Evolutionary conservation across 306 rosid genomes (phyloP).

Genomic region (Rosa multiflora): DNA sequence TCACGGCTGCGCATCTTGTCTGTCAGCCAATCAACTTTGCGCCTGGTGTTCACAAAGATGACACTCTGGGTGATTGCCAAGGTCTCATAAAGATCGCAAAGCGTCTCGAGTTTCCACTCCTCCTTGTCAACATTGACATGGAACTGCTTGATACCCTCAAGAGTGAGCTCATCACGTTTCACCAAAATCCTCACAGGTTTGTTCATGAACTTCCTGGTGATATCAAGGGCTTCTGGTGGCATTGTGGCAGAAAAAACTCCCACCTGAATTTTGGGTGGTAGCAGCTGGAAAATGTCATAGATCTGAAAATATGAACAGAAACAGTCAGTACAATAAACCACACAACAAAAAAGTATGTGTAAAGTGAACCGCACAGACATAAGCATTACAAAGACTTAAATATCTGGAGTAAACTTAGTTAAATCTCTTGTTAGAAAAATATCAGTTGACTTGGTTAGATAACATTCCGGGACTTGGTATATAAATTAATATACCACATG

Average conservation of each 20-base stretch:
- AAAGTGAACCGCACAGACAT: neutral
- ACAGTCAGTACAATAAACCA: conserved; percentile 12
- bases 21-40: conserved; percentile 68
- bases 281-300: conserved; percentile 74
- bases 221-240: conserved; percentile 80
- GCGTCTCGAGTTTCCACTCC: conserved; percentile 72
- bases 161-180: conserved; percentile 67
- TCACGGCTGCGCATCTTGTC: conserved; percentile 68
- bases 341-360: neutral
- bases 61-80: conserved; percentile 70
- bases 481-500: neutral
- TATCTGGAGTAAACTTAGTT: neutral
- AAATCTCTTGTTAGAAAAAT: neutral
- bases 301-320: conserved; percentile 37
- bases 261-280: conserved; percentile 71
- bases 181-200: conserved; percentile 66
- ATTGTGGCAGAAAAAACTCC: conserved; percentile 78
- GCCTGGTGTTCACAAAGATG: conserved; percentile 68
- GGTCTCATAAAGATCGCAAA: conserved; percentile 63
- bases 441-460: neutral
- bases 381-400: neutral
- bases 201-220: conserved; percentile 73
- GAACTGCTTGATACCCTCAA: conserved; percentile 68
- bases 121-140: conserved; percentile 60
- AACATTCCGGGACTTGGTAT: neutral